Conservation (phyloP, 768 basidiomycete genomes). For the Rhizopogon vinicolor region DNA sequence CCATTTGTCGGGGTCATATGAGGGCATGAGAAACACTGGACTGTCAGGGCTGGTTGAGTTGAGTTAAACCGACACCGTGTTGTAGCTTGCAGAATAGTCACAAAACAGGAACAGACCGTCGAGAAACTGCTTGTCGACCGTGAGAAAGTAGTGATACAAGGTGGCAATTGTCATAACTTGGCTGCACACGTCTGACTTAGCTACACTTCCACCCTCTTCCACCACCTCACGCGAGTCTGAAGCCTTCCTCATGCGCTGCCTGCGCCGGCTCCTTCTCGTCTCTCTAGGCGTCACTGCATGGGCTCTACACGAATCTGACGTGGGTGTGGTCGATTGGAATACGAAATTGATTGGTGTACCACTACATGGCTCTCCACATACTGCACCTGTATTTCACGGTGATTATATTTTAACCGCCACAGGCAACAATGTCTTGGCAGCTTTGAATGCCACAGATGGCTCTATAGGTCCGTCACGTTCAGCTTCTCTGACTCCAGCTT, state of each 20-base stretch:
- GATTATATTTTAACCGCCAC: conserved; percentile 65
- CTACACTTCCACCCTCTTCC: too few species aligned
- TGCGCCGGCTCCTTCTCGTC: conserved; percentile 13
- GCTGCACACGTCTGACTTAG: too few species aligned
- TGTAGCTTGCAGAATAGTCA: neutral
- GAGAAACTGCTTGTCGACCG: too few species aligned
- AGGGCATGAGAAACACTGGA: conserved; percentile 19
- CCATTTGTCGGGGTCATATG: conserved; percentile 68
- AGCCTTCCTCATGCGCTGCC: conserved; percentile 11
- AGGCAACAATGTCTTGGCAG: conserved; percentile 72
- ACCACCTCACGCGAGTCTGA: neutral
- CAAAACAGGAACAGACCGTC: too few species aligned
- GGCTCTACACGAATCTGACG: conserved; percentile 70
- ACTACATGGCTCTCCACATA: conserved; percentile 40
- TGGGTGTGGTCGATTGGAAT: conserved; percentile 87
- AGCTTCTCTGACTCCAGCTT: conserved; percentile 5
- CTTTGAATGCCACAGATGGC: conserved; percentile 62
- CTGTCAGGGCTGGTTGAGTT: neutral
- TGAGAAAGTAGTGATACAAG: neutral
- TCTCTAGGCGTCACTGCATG: conserved; percentile 21
- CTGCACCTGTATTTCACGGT: conserved; percentile 58
- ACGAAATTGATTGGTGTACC: conserved; percentile 73
- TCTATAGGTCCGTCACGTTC: conserved; percentile 51
- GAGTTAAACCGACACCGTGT: neutral
- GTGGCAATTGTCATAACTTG: too few species aligned